Base-by-base conservation (phyloP, 192 early-diverging fungal genomes). In the Spizellomyces sp. region DNA sequence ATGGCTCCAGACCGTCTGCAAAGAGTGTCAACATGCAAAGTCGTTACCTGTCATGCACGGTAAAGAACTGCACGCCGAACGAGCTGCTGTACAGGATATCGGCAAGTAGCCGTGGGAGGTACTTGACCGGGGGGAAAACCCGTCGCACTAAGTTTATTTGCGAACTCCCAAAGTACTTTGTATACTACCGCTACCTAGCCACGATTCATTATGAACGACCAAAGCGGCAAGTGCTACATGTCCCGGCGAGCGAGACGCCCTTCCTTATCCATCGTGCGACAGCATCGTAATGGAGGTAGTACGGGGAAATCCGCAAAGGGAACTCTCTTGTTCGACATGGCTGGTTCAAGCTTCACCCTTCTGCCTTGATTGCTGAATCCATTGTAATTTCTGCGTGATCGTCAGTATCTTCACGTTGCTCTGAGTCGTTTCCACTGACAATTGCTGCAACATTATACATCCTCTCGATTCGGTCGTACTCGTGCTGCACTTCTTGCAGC, bases 401-500 rank as follows among this genome's bases (percentile, higher is more conserved):
- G 50, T 54, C 50, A n/a, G 0, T 19, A 54, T 54, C 50, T 54
- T 12, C 14, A 54, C 12, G 50, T n/a, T 54, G 14, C 4, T 4
- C 14, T 19, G 17, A 54, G 17, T 54, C 50, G 2, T 54, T 54
- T 2, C 27, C 27, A 36, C 17, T 12, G 50, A 64, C 70, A 6
- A 62, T n/a, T 6, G 79, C 79, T 12, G 71, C 68, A 5, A 64
- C 75, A 8, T 41, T 27, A 44, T 81, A 81, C 74, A 75, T 75
- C 12, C 62, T 65, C 43, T 82, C 80, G 57, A 82, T 70, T 1
- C 77, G 70, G 5, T 43, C 64, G 58, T 82, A 82, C 55, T 82
- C 77, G 21, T 52, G 44, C 50, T 82, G 74, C 5, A 82, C 72
- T n/a, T 77, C 77, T 9, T 74, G 45, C 22, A 79, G 69, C 27